Percentiles rank a stretch among this genome's conserved stretches.
phyloP scores from a whole-genome alignment of 2,329 filamentous ascomycete genomes.

The Bipolaris victoriae region DNA sequence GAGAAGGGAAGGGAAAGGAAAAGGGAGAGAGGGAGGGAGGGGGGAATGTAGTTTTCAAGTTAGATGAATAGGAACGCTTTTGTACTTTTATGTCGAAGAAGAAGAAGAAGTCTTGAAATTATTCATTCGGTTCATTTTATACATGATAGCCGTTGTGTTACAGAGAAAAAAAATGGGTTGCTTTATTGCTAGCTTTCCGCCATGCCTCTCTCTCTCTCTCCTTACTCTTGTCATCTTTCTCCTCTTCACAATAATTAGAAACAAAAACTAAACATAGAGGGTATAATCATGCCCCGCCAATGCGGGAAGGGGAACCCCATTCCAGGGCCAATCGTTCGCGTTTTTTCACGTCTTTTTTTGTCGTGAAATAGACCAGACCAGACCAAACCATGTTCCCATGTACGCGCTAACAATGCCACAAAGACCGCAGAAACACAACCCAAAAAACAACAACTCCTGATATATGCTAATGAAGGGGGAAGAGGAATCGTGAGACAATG shows the following conservation, averaged over 20 bases:
- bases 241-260: not conserved
- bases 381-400: conserved; percentile 12
- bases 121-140: not conserved
- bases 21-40: not conserved
- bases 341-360: not conserved
- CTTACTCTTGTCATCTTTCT: not conserved
- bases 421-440: not conserved
- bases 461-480: conserved; percentile 19
- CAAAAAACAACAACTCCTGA: conserved; percentile 15
- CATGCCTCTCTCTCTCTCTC: not conserved
- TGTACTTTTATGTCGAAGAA: too few relatives aligned
- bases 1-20: too few relatives aligned
- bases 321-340: conserved; percentile 13
- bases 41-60: too few relatives aligned
- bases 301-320: not conserved
- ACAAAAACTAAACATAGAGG: conserved; percentile 18
- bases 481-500: not conserved
- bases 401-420: conserved; percentile 17
- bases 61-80: too few relatives aligned
- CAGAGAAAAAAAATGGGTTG: too few relatives aligned
- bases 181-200: not conserved
- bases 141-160: not conserved
- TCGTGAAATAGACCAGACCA: not conserved
- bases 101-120: not conserved
- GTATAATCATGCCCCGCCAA: conserved; percentile 26